Evolutionary conservation across 2,329 filamentous ascomycete species (phyloP), one percentile per base, ranked within the genome.

Genomic region (Xylariaceae sp.): DNA sequence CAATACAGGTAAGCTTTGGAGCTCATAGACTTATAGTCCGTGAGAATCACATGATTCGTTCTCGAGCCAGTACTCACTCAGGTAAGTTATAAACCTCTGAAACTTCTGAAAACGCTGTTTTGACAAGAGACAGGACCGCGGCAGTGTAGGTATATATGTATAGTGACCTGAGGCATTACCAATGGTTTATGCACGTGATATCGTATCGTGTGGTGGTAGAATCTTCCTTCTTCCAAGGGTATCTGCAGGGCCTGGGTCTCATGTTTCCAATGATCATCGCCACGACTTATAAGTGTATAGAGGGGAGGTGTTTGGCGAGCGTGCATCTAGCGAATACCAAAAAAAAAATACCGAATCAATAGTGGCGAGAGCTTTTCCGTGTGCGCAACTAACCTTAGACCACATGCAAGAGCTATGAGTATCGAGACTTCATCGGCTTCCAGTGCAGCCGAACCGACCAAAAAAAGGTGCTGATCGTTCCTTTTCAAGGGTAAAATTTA

Each of bases 171-270:
- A 39, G 50, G 30, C 53, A 37, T 31, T 9, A 11, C 26, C 31
- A 42, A 26, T 39, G 47, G 34, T 47, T 40, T 55, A 45, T 12
- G 31, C 49, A 29, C 39, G 53, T 48, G 12, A 51, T 47, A 47
- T 19, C 29, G 11, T 19, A 46, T 52, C 53, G 56, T 40, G 19
- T 49, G 51, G 27, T 35, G 50, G 53, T 50, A 56, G 53, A 50
- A 56, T 56, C 53, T 56, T 45, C 53, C 53, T 53, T 56, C 53
- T 56, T 45, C 53, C 53, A 34, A 37, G 49, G 44, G 12, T 46
- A 39, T 40, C 56, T 58, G 54, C 56, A 56, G 45, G 19, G 40
- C 31, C 31, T 48, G 34, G 52, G 49, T 27, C 32, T 48, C 47
- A 56, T 56, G 37, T 47, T 35, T 27, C 35, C 32, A 40, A 46